Evolutionary conservation across 2,329 filamentous ascomycete species (phyloP), one percentile per base, ranked within the genome.

Genomic region (Ophiocordyceps camponoti-leonardi): DNA sequence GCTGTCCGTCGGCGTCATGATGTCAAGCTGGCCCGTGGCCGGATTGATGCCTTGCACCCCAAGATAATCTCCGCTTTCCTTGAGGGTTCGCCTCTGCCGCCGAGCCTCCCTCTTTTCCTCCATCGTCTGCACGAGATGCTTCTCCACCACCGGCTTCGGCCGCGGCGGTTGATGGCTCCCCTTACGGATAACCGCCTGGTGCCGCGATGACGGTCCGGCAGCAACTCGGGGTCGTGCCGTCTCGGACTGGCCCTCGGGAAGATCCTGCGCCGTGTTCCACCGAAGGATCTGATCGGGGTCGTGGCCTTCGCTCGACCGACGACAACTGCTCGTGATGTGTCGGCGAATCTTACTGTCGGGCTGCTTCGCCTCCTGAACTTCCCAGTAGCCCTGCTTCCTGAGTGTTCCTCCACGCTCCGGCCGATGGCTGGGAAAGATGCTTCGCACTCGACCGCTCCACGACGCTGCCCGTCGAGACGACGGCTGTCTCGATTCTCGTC

Each of bases 41-140:
- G 75, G 75, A 52, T 79, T 77, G 45, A 72, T 62, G 4, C 75
- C 75, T 47, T 75, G 72, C 1, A 77, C 70, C 2, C 73, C 74
- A 0, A 79, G 64, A 52, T 68, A 79, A 54, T 79, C 75, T 5
- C 73, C 72, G 45, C 70, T 75, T 45, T 69, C 65, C 49, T 69
- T 72, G 45, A 77, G 61, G 39, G 56, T 65, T 41, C 64, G 63
- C 6, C 73, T 65, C 33, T 64, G 59, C 7, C 52, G 51, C 2
- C 61, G 57, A 35, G 55, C 49, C 41, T 61, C 56, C 37, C 49
- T 54, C 45, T 59, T 66, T 2, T 55, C 55, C 13, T 60, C 54
- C 1, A 55, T 47, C 16, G 14, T 42, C 26, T 40, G 42, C 4
- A 42, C 42, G n/a, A 42, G 41, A 7, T 37, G 42, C 1, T 22